Conservation (phyloP, 163 green algal species). For the Chlamydomonas reinhardtii region DNA sequence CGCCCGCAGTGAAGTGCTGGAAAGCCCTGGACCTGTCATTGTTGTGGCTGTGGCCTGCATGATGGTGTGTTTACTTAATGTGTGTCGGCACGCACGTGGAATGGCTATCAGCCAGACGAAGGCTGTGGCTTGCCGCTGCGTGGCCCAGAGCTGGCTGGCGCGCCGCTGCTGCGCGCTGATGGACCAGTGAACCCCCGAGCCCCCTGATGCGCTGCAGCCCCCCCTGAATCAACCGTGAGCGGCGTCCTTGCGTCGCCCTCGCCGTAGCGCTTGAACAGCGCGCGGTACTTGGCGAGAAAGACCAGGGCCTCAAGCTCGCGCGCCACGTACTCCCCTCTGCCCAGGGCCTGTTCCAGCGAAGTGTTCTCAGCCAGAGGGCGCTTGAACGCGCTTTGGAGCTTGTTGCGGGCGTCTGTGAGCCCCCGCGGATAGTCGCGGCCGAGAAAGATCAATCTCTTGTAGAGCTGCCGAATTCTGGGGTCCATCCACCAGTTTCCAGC, state of each 20-base stretch:
- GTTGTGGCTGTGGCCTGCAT: too few species aligned
- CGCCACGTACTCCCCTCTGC: constrained; percentile 11
- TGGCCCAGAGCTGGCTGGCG: too few species aligned
- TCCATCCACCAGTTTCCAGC: neutral
- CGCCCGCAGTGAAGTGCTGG: too few species aligned
- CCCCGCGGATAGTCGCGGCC: constrained; percentile 2
- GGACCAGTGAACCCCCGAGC: too few species aligned
- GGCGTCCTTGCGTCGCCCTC: neutral
- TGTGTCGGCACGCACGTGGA: too few species aligned
- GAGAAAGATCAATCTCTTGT: constrained; percentile 17
- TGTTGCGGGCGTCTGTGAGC: neutral
- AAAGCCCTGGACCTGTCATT: too few species aligned
- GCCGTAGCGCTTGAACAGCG: constrained; percentile 12
- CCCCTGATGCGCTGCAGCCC: too few species aligned
- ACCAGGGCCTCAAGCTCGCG: constrained; percentile 25
- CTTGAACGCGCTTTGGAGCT: constrained; percentile 7
- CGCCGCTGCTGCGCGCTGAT: too few species aligned
- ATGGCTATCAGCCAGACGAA: too few species aligned
- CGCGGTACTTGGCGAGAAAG: constrained; percentile 27
- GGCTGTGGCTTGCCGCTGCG: too few species aligned
- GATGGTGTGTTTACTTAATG: too few species aligned
- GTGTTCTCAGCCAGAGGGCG: neutral
- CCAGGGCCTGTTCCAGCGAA: neutral
- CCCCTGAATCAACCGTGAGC: too few species aligned
- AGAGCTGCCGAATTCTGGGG: neutral